Conservation (phyloP, 1,139 yeast genomes). For the Magnusiomyces tetraspermus region DNA sequence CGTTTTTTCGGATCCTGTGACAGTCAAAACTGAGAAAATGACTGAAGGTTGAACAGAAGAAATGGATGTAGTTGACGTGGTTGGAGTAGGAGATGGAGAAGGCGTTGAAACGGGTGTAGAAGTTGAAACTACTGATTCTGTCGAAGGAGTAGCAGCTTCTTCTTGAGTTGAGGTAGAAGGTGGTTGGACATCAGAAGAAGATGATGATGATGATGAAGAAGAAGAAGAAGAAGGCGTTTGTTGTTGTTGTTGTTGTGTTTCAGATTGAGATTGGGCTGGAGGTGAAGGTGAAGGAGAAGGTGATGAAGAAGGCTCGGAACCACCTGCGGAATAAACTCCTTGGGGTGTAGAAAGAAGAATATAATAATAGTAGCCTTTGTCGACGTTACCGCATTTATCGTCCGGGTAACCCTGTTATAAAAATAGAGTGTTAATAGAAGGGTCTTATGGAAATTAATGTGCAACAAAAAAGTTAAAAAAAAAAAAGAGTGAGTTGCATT, state of each 20-base stretch:
- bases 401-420: slow-evolving; percentile 33
- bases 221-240: too few relatives aligned
- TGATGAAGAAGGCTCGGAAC: neutral
- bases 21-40: slow-evolving; percentile 19
- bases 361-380: slow-evolving; percentile 37
- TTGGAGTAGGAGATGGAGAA: slow-evolving; percentile 3
- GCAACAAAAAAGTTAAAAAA: slow-evolving; percentile 1
- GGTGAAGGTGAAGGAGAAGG: slow-evolving; percentile 1
- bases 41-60: slow-evolving; percentile 11
- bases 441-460: neutral
- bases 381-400: slow-evolving; percentile 39
- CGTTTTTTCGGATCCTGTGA: slow-evolving; percentile 20
- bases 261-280: slow-evolving; percentile 28
- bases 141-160: neutral
- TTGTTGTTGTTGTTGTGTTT: slow-evolving; percentile 18
- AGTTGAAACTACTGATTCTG: neutral
- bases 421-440: slow-evolving; percentile 22
- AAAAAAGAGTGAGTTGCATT: neutral
- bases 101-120: neutral
- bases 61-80: neutral
- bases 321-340: slow-evolving; percentile 20
- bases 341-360: slow-evolving; percentile 34
- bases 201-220: too few relatives aligned
- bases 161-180: slow-evolving; percentile 5
- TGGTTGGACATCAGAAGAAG: slow-evolving; percentile 1